These are phyloP conservation scores for Nadsonia starkeyi-henricii DNA, from an alignment of 1,139 yeast species.

Conservation along the genomic window DNA sequence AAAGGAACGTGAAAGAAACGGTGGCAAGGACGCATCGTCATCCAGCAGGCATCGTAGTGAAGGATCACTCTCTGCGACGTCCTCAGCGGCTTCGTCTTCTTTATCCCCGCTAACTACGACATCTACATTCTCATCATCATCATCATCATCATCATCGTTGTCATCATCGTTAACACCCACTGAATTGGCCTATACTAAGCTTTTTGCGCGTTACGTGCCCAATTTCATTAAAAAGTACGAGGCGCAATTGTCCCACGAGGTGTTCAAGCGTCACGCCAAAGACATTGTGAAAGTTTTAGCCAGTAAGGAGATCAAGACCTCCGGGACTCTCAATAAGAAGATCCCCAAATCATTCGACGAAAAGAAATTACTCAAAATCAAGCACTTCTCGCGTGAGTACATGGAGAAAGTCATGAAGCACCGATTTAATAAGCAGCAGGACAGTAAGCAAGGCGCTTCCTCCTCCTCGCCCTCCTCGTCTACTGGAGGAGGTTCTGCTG, in stretches of 20 bases:
- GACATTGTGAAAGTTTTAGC: slow-evolving; percentile 56
- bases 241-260: slow-evolving; percentile 53
- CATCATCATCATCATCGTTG: neutral
- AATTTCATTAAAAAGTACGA: slow-evolving; percentile 60
- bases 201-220: slow-evolving; percentile 68
- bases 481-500: too few relatives aligned
- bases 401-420: slow-evolving; percentile 54
- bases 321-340: slow-evolving; percentile 6
- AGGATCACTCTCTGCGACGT: neutral
- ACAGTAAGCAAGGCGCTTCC: too few relatives aligned
- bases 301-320: slow-evolving; percentile 42
- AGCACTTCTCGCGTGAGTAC: slow-evolving; percentile 46
- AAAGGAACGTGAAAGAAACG: neutral
- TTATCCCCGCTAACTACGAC: neutral
- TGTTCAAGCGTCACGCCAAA: slow-evolving; percentile 62
- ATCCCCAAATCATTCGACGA: slow-evolving; percentile 38
- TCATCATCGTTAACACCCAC: neutral
- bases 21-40: neutral
- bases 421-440: too few relatives aligned
- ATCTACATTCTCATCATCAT: neutral
- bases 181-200: slow-evolving; percentile 25
- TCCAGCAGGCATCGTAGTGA: neutral
- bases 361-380: slow-evolving; percentile 56
- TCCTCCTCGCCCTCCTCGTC: too few relatives aligned
- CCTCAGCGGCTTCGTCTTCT: neutral